Percentiles rank a stretch among this genome's conserved stretches.
Evolutionary conservation across 768 basidiomycete genomes (phyloP).

Genomic region (Calocybe gangraenosa): DNA sequence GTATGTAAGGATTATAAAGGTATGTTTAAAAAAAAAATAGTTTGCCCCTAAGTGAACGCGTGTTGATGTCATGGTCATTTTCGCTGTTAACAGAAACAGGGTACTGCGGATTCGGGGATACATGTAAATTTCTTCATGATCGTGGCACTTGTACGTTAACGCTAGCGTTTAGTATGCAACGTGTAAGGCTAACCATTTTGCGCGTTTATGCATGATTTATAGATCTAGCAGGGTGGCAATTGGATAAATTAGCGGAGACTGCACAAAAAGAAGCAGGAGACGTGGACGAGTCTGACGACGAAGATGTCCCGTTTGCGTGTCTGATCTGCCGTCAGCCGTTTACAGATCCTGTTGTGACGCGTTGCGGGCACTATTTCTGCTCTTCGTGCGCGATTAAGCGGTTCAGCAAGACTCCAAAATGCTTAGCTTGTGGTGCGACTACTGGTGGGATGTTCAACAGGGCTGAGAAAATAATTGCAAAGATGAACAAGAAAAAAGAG

Average conservation of each 20-base stretch:
- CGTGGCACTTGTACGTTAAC: constrained; percentile 80
- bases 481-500: constrained; percentile 70
- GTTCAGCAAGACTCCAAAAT: constrained; percentile 92
- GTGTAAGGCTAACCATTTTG: constrained; percentile 8
- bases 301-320: constrained; percentile 98
- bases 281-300: constrained; percentile 65
- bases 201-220: constrained; percentile 12
- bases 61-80: not conserved
- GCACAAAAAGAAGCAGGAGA: constrained; percentile 60
- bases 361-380: constrained; percentile 97
- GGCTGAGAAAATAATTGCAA: constrained; percentile 89
- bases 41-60: too few species aligned
- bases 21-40: constrained; percentile 35
- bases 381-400: constrained; percentile 94
- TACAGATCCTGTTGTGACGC: constrained; percentile 92
- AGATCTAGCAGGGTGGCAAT: constrained; percentile 99
- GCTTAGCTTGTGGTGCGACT: constrained; percentile 87
- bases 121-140: constrained; percentile 98
- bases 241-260: constrained; percentile 87
- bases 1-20: constrained; percentile 99
- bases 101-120: constrained; percentile 98
- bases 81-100: constrained; percentile 73
- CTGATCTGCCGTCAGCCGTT: constrained; percentile 93
- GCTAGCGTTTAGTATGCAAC: constrained; percentile 2
- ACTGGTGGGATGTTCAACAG: constrained; percentile 97